A percentile compares a stretch with the other conserved stretches of the same genome.
phyloP scores from a whole-genome alignment of 108 stramenopile genomes.

The Pseudonitzschia delicatissima region DNA sequence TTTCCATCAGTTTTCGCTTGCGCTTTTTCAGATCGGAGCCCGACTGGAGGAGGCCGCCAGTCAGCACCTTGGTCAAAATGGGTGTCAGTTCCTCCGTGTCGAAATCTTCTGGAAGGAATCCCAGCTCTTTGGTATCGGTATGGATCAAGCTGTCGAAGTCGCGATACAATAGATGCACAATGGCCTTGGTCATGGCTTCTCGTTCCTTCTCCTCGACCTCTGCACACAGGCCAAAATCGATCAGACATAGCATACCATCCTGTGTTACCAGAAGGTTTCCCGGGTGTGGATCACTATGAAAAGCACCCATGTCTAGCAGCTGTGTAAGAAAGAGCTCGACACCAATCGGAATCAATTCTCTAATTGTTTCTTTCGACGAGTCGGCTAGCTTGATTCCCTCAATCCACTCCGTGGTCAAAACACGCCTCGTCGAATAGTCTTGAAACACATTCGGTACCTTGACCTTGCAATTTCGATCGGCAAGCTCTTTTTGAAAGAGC shows the following conservation, averaged over 20 bases:
- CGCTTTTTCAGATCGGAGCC: constrained; percentile 72
- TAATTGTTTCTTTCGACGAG: constrained; percentile 49
- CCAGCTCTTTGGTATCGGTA: constrained; percentile 76
- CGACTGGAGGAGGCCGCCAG: constrained; percentile 67
- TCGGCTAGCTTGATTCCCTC: constrained; percentile 72
- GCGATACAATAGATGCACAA: constrained; percentile 77
- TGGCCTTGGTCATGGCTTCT: constrained; percentile 77
- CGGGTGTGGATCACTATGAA: constrained; percentile 86
- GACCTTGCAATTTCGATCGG: constrained; percentile 29
- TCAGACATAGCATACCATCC: constrained; percentile 55
- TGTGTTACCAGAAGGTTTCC: constrained; percentile 71
- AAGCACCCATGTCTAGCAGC: constrained; percentile 79
- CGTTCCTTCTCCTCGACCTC: constrained; percentile 55
- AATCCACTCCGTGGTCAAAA: constrained; percentile 95
- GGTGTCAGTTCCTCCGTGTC: constrained; percentile 74
- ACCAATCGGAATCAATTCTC: constrained; percentile 76
- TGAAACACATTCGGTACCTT: constrained; percentile 82
- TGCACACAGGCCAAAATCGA: constrained; percentile 88
- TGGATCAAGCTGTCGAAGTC: constrained; percentile 75
- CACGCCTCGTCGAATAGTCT: constrained; percentile 74
- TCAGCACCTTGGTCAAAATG: constrained; percentile 71
- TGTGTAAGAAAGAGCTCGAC: constrained; percentile 84
- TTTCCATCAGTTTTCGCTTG: constrained; percentile 74
- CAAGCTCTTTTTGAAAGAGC: constrained; percentile 68
- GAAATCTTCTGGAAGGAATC: constrained; percentile 83